phyloP scores from a whole-genome alignment of 331 rosid genomes.

The Spiraea crenata region DNA sequence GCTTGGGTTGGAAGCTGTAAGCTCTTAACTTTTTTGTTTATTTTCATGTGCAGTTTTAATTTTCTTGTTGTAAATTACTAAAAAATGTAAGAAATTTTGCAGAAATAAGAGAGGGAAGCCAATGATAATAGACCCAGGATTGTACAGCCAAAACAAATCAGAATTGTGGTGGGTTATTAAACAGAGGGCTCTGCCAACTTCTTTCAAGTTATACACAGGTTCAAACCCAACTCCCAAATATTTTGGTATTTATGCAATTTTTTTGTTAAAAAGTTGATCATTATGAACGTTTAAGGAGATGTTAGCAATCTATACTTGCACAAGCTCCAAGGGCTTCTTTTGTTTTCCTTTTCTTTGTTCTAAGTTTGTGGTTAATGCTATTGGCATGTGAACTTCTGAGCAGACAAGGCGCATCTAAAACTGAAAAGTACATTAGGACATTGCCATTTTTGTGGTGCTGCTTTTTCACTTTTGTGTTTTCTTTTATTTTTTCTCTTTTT shows the following conservation, averaged over 20 bases:
- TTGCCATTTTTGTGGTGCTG: conserved; percentile 19
- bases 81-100: background rate
- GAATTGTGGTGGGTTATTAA: conserved; percentile 85
- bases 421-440: background rate
- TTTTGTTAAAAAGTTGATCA: background rate
- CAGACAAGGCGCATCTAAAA: background rate
- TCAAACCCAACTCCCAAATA: background rate
- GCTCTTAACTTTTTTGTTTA: conserved; percentile 1
- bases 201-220: conserved; percentile 97
- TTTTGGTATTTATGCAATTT: conserved; percentile 10
- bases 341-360: background rate
- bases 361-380: background rate
- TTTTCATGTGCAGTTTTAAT: background rate
- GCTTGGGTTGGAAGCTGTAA: conserved; percentile 88
- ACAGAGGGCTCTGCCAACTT: conserved; percentile 74
- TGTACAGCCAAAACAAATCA: conserved; percentile 72
- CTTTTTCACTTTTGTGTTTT: conserved; percentile 13
- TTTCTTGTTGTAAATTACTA: background rate
- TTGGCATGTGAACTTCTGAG: conserved; percentile 29
- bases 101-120: conserved; percentile 94
- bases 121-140: conserved; percentile 78
- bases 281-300: too few species aligned
- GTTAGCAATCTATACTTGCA: too few species aligned
- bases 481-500: background rate
- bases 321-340: background rate